Conservation (phyloP, 805 yeast species). For the Ogataea pignaliae region DNA sequence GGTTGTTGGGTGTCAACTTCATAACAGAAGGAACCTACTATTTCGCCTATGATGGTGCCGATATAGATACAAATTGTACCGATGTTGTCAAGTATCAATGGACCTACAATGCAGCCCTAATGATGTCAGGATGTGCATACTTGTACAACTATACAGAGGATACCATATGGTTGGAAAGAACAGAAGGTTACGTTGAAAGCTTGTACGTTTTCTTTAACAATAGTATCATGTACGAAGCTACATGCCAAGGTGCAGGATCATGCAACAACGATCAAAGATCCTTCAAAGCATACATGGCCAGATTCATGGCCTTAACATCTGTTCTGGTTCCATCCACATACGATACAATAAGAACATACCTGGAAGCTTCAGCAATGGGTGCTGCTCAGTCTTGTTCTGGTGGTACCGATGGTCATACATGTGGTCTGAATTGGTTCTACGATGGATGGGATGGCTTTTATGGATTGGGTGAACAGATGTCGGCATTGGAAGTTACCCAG, state of each 20-base stretch:
- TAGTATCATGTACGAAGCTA: slow-evolving; percentile 69
- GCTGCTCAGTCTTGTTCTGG: slow-evolving; percentile 73
- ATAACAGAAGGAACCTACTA: slow-evolving; percentile 39
- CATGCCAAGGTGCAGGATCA: slow-evolving; percentile 61
- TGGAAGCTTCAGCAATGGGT: slow-evolving; percentile 52
- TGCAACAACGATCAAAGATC: slow-evolving; percentile 89
- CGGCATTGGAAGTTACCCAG: slow-evolving; percentile 62
- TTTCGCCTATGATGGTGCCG: slow-evolving; percentile 68
- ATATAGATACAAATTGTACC: slow-evolving; percentile 56
- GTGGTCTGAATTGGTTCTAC: slow-evolving; percentile 65
- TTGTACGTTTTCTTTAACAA: slow-evolving; percentile 51
- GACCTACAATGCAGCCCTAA: slow-evolving; percentile 83
- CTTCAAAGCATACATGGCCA: slow-evolving; percentile 80
- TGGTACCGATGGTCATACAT: slow-evolving; percentile 70
- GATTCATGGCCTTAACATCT: slow-evolving; percentile 73
- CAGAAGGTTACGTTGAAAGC: slow-evolving; percentile 52
- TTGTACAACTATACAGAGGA: slow-evolving; percentile 70
- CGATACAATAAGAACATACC: slow-evolving; percentile 32
- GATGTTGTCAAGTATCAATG: slow-evolving; percentile 59
- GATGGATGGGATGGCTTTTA: slow-evolving; percentile 59
- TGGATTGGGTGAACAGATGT: slow-evolving; percentile 79
- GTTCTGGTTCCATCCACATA: slow-evolving; percentile 58
- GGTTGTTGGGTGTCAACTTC: slow-evolving; percentile 59
- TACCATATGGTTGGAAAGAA: slow-evolving; percentile 60
- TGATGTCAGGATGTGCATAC: slow-evolving; percentile 77